phyloP scores from a whole-genome alignment of 73 alveolate species.

The Paramecium primaurelia region DNA sequence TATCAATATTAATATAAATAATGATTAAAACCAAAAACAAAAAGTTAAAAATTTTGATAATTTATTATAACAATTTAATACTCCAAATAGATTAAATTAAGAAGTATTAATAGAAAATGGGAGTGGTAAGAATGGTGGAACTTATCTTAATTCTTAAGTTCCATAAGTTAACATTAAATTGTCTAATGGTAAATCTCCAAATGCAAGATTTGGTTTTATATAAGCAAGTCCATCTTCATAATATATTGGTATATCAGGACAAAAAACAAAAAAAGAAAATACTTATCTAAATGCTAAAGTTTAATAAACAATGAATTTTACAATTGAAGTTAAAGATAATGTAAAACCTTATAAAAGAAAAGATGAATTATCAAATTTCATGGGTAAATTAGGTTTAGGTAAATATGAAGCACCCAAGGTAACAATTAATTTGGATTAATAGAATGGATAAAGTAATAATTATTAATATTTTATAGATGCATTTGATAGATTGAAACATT shows the following conservation, averaged over 20 bases:
- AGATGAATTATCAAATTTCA: not conserved
- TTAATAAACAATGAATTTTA: not conserved
- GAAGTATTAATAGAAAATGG: not conserved
- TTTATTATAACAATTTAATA: not conserved
- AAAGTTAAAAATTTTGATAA: not conserved
- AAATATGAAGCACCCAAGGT: conserved; percentile 41
- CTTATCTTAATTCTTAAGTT: not conserved
- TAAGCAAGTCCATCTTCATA: not conserved
- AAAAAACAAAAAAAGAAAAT: not conserved
- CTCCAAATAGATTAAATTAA: not conserved
- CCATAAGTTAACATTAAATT: not conserved
- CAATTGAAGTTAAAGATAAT: not conserved
- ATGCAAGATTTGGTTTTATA: not conserved
- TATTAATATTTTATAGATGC: not conserved
- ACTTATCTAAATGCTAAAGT: not conserved
- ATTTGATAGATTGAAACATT: conserved; percentile 21
- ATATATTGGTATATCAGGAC: not conserved
- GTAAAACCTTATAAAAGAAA: not conserved
- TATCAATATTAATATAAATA: not conserved
- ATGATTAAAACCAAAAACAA: not conserved
- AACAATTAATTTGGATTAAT: conserved; percentile 1
- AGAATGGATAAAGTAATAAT: not conserved
- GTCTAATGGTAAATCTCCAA: not conserved
- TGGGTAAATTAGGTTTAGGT: conserved; percentile 47
- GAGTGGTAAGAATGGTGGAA: not conserved